Evolutionary conservation across 805 yeast species (phyloP).

Genomic region (Kuraishia capsulata): DNA sequence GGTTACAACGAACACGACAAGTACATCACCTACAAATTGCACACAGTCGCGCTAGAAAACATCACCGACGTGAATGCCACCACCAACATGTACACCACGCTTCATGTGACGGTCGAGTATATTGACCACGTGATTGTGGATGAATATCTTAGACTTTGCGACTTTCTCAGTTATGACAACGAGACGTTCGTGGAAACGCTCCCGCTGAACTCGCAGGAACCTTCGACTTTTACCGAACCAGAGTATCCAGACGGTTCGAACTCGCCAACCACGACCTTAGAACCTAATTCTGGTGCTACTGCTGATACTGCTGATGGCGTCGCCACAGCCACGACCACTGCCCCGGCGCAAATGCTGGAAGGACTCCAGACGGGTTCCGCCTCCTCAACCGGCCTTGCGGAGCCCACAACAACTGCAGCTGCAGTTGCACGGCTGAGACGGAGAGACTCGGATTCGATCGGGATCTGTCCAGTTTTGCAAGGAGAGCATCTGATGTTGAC

Average conservation of each 20-base stretch:
- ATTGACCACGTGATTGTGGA: constrained; percentile 30
- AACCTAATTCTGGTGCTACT: not conserved
- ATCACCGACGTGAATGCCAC: constrained; percentile 34
- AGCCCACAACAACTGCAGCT: constrained; percentile 1
- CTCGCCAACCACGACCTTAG: not conserved
- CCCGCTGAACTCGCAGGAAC: not conserved
- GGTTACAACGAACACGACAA: constrained; percentile 5
- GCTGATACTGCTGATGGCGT: not conserved
- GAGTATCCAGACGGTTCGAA: not conserved
- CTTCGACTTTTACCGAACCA: not conserved
- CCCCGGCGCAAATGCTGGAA: not conserved
- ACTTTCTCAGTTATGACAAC: constrained; percentile 12
- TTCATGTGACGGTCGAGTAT: constrained; percentile 34
- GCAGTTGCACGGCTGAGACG: not conserved
- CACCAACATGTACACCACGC: constrained; percentile 39
- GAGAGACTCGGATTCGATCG: not conserved
- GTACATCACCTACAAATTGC: constrained; percentile 5
- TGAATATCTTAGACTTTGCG: constrained; percentile 34
- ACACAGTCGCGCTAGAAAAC: constrained; percentile 9
- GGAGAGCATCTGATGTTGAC: constrained; percentile 16
- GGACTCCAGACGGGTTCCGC: not conserved
- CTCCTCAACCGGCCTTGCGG: not conserved
- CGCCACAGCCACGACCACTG: not conserved
- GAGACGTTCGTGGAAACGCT: not conserved
- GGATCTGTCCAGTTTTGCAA: constrained; percentile 19